Percentiles rank a stretch among this genome's conserved stretches.
phyloP scores from a whole-genome alignment of 1,139 yeast species.

The Candida buenavistaensis region DNA sequence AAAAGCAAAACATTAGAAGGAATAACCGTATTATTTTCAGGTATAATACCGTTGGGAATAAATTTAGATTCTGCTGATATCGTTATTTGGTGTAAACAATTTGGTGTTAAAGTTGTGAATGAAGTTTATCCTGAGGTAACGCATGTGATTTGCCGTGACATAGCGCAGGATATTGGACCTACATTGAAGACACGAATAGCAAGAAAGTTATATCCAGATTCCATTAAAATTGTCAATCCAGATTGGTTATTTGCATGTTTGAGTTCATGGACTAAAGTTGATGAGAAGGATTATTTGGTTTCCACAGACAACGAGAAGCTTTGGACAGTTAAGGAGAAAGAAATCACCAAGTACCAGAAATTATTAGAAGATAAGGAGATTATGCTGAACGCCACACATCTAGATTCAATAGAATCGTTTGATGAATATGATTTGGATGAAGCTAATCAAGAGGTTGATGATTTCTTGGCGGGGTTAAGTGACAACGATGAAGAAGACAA shows the following conservation, averaged over 20 bases:
- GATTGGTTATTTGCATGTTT: constrained; percentile 92
- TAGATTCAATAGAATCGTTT: constrained; percentile 30
- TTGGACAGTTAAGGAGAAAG: constrained; percentile 43
- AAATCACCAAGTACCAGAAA: constrained; percentile 44
- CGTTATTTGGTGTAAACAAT: constrained; percentile 87
- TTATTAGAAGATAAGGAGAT: constrained; percentile 24
- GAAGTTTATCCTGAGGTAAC: constrained; percentile 78
- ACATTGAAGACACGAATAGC: constrained; percentile 77
- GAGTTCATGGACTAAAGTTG: constrained; percentile 71
- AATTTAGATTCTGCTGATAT: constrained; percentile 74
- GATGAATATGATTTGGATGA: constrained; percentile 53
- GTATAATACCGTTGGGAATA: constrained; percentile 78
- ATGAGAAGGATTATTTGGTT: constrained; percentile 63
- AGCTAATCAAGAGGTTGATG: constrained; percentile 60
- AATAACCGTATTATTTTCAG: constrained; percentile 76
- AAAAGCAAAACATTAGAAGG: constrained; percentile 68
- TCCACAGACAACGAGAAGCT: constrained; percentile 38
- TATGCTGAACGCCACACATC: constrained; percentile 20
- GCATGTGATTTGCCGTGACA: constrained; percentile 79
- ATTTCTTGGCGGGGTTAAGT: constrained; percentile 55
- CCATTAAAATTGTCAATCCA: constrained; percentile 75
- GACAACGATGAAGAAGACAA: constrained; percentile 48
- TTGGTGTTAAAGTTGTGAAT: constrained; percentile 83
- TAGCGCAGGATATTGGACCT: constrained; percentile 54
- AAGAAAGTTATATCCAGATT: constrained; percentile 59